These are phyloP conservation scores for Coniochaeta hoffmannii DNA, from an alignment of 2,329 filamentous ascomycete genomes.

Conservation along the genomic window DNA sequence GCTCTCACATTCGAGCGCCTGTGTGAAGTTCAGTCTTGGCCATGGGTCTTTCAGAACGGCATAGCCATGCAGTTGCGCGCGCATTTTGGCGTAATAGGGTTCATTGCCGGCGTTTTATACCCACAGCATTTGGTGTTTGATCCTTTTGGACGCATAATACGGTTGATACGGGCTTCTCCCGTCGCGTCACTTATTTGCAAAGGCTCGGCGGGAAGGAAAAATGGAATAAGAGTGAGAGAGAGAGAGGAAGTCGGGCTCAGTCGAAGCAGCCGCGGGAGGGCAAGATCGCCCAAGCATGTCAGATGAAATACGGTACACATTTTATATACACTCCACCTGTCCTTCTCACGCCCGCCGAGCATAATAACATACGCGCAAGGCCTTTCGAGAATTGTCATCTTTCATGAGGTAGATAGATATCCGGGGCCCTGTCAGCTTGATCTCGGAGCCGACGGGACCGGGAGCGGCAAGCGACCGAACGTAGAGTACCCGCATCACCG, in stretches of 20 bases:
- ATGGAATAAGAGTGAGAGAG: neutral
- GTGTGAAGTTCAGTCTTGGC: neutral
- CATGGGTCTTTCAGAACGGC: neutral
- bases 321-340: no score
- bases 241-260: no score
- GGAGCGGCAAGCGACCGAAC: neutral
- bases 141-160: neutral
- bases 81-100: neutral
- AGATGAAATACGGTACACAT: no score
- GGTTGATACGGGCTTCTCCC: neutral
- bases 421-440: neutral
- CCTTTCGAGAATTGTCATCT: neutral
- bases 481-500: neutral
- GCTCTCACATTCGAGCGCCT: neutral
- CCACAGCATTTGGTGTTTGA: neutral
- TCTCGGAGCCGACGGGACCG: neutral
- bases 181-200: no score
- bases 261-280: no score
- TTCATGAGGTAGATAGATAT: no score
- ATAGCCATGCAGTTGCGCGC: neutral
- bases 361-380: no score
- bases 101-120: neutral
- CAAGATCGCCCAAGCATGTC: no score
- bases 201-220: neutral
- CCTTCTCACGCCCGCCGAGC: no score